Evolutionary conservation across 2,329 filamentous ascomycete species (phyloP), one percentile per base, ranked within the genome.

Genomic region (Colletotrichum sp.): DNA sequence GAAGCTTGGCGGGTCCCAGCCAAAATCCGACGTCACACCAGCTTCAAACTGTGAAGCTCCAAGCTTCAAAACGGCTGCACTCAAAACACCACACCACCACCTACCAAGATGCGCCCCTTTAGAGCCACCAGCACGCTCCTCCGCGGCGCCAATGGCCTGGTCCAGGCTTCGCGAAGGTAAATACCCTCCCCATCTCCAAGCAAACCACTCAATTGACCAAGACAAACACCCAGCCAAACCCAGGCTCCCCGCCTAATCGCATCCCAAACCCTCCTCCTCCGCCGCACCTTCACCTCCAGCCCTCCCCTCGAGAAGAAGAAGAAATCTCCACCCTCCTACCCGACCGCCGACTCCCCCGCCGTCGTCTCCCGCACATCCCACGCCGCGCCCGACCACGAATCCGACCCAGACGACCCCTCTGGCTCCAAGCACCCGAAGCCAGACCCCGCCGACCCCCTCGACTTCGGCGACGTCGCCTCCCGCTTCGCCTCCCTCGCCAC

Each of bases 401-500:
- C 78, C 65, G 72, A 79, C 66, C 73, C 77, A 30, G 72, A 79
- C 67, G 76, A 74, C 71, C 18, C 63, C 28, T 61, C 74, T 12
- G 76, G 76, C 66, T 72, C 73, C 39, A 77, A 79, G 24, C 79
- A 79, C 78, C 82, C 83, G 32, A 67, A 78, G 24, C 81, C 87
- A 21, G 80, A 84, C 80, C 81, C 84, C 6, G 82, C 85, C 28
- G 85, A 90, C 48, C 88, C 88, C 15, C 86, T 88, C 80, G 84
- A 90, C 84, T 86, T 90, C 78, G 83, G 85, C 70, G 84, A 89
- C 81, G 84, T 91, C 26, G 80, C 81, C n/a, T 84, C 85, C n/a
- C 87, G 86, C 28, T 85, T 87, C 75, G 77, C 79, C 24, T 82
- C 84, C 74, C 81, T 85, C 55, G 86, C 87, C 71, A 80, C 83